Evolutionary conservation across 176 grass and related monocot species (phyloP).

Genomic region (Zea mays): Zm-B73-REFERENCE-NAM-5.0 NC_050103.1:122904501-122905000

Average conservation of each 20-base stretch:
- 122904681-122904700: slow-evolving; percentile 21
- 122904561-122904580: slow-evolving; percentile 59
- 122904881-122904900: slow-evolving; percentile 95
- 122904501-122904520: slow-evolving; percentile 24
- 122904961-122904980: slow-evolving; percentile 80
- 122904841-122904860: slow-evolving; percentile 91
- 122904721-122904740: slow-evolving; percentile 66
- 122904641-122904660: slow-evolving; percentile 16
- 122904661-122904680: neutral
- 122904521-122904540: slow-evolving; percentile 18
- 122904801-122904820: slow-evolving; percentile 85
- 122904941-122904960: slow-evolving; percentile 90
- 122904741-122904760: slow-evolving; percentile 75
- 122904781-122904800: slow-evolving; percentile 87
- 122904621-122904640: neutral
- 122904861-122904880: slow-evolving; percentile 79
- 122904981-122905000: slow-evolving; percentile 77
- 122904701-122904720: slow-evolving; percentile 55
- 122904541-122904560: slow-evolving; percentile 25
- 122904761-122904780: slow-evolving; percentile 85
- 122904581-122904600: slow-evolving; percentile 40
- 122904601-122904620: slow-evolving; percentile 5
- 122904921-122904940: slow-evolving; percentile 84
- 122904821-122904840: slow-evolving; percentile 65
- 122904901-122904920: slow-evolving; percentile 96